Evolutionary conservation across 2,329 filamentous ascomycete species (phyloP), one percentile per base, ranked within the genome.

Genomic region (Calonectria pseudoturangicola): DNA sequence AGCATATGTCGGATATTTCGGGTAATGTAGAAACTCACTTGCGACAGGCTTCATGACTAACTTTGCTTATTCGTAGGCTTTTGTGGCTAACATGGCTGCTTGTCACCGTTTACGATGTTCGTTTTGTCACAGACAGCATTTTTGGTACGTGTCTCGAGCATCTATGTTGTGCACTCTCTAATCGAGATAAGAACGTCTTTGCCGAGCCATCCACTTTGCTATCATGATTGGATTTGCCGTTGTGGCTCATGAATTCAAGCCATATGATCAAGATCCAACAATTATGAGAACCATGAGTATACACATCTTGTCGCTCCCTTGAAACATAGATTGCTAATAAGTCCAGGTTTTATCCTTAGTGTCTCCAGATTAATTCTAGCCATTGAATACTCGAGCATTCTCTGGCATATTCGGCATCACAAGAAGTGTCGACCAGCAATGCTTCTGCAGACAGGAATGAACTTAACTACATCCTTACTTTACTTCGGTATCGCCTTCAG

Each of bases 241-340:
- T 8, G 50, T 54, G 12, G 50, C 50, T 33, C 50, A 21, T 33
- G 50, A 54, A 33, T 54, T 54, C 50, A 54, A 54, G 16, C 50
- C 50, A 33, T 36, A 54, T 33, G 16, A n/a, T 0, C 50, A 54
- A 36, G 50, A 54, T 8, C n/a, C 16, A 13, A 1, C 1, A 0
- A 13, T 54, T 21, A 54, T 54, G 50, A n/a, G 28, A 54, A 54
- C 50, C 1, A 54, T 54, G 50, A 54, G 50, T 54, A 54, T 16
- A 13, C 8, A 7, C 27, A 28, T 18, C 8, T 12, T 30, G 1
- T 21, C 15, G 16, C 10, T 18, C 12, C 7, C 2, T 48, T n/a
- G 18, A 18, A 33, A 16, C 28, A n/a, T 2, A 33, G 21, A 7
- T 12, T 9, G 6, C 16, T 21, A 21, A 33, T 5, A 9, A 3